Evolutionary conservation across 1,284 basidiomycete species (phyloP), one percentile per base, ranked within the genome.

Genomic region (Melanopsichium pennsylvanicum): DNA sequence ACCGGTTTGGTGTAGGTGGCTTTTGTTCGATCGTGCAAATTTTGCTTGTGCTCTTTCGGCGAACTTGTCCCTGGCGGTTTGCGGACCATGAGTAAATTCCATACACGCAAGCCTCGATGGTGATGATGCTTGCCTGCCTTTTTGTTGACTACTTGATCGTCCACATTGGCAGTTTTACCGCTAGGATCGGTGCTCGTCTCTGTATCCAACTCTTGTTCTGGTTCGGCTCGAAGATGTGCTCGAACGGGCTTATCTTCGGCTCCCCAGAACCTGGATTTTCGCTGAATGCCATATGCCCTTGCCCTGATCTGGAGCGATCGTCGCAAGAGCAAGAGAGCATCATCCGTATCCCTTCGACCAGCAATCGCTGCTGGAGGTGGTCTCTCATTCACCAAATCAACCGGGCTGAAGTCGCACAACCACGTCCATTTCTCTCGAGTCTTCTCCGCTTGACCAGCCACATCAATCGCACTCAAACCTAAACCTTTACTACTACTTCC

Each of bases 301-400:
- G 64, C 57, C 11, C 64, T 16, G 32, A 68, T 68, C 29, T 61
- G 64, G 1, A 68, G 38, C 7, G 57, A 61, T 11, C 59, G 26
- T 8, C 54, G 31, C 5, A 68, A n/a, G 0, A 68, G 54, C 5
- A 56, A 41, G 3, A 68, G 41, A 0, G 64, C 58, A 27, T 61
- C 57, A 6, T 66, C 52, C 0, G 72, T 73, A 43, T 78, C 75
- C 21, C 74, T 34, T 4, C 75, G 42, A 2, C 75, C 75, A 4
- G 70, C 74, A 18, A 78, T 70, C 0, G 75, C 74, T 8, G 58
- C 57, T 0, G 74, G 75, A 0, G 75, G 75, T 2, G 75, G 75
- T 16, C 62, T 74, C 44, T 78, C 75, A 12, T 52, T 34, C 5
- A 27, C n/a, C 19, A 76, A 31, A 34, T 73, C 74, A 15, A 57